Base-by-base conservation (phyloP, 1,139 yeast genomes). In the Arxiozyma heterogenica region DNA sequence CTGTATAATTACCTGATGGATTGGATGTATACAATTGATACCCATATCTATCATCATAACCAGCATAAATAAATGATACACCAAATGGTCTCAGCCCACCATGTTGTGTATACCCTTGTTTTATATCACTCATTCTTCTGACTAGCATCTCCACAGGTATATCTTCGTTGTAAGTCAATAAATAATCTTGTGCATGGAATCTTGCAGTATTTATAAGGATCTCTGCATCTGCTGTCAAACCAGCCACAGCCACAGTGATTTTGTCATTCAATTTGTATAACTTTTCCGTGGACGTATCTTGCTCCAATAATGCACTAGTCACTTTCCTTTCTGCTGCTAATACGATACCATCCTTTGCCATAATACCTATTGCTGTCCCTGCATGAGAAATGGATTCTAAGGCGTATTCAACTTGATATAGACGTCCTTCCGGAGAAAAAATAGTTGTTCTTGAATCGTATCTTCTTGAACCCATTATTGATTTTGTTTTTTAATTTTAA, bases 71-170 rank as follows among this genome's bases (percentile, higher is more conserved):
- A 73, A 94, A 90, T 57, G 96, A 86, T 49, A 93, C 98, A 64
- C 99, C 98, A 71, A 90, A 94, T 30, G 99, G 99, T 72, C 99
- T 84, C 67, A 93, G 79, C 48, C 98, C 99, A 67, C 99, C 99
- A 68, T 88, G 96, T 72, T 93, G 99, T 17, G 99, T 94, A 72
- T 94, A 94, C 20, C 98, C 97, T 71, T 94, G 99, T 73, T 93
- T 94, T 60, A 88, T 81, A 71, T 94, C 95, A 73, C 98, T 90
- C 60, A 94, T 78, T 61, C 86, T 79, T 68, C 90, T 87, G 60
- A 94, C 96, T 61, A 94, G 80, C 54, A 84, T 78, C 70, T 91
- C 98, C 60, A 94, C 87, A 22, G 97, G 97, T 54, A 93, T 87
- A 61, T 89, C 89, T 71, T 90, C 96, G 67, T 86, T 86, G 72